Base-by-base conservation (phyloP, 371 early-diverging fungal genomes). In the Mortierella sp. region DNA sequence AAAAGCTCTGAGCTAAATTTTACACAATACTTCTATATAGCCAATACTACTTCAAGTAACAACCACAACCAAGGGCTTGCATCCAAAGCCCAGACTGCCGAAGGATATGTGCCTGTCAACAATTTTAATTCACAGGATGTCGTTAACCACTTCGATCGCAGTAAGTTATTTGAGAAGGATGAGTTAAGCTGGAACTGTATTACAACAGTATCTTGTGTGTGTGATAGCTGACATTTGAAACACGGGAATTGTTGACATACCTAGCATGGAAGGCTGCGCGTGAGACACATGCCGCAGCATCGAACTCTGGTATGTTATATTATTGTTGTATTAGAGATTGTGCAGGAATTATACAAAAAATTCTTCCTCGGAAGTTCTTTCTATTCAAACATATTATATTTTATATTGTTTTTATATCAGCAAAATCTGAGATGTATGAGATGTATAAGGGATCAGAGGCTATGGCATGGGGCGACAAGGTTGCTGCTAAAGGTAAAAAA, bases 81-180 rank as follows among this genome's bases (percentile, higher is more conserved):
- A 56, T 51, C 69, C 19, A 76, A 70, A 34, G 6, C 68, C 0
- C 59, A 53, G 31, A 55, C n/a, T 13, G 35, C 66, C 1, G 69
- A 59, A 35, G 66, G 15, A 34, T 66, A 78, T 56, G 57, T 28
- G 22, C 73, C 79, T 8, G 70, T 78, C 73, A 78, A 78, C 56
- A 78, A 59, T 70, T 78, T 78, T 64, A 78, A 78, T 31, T 73
- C 79, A 37, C 73, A 70, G 68, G 79, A 78, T 34, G 73, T 78
- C 13, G 45, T 63, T 60, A 72, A 70, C 67, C 70, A 78, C 47
- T 78, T 78, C 53, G 69, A 73, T 40, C 68, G 63, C 45, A 66
- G 79, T 78, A 70, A 55, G 77, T n/a, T 2, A 22, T 22, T 4
- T 23, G 32, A 32, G 13, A 32, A 40, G 37, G 5, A 26, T 37